Evolutionary conservation across 208 protist species (phyloP), one percentile per base, ranked within the genome.

Genomic region (Acanthamoeba lenticulata): DNA sequence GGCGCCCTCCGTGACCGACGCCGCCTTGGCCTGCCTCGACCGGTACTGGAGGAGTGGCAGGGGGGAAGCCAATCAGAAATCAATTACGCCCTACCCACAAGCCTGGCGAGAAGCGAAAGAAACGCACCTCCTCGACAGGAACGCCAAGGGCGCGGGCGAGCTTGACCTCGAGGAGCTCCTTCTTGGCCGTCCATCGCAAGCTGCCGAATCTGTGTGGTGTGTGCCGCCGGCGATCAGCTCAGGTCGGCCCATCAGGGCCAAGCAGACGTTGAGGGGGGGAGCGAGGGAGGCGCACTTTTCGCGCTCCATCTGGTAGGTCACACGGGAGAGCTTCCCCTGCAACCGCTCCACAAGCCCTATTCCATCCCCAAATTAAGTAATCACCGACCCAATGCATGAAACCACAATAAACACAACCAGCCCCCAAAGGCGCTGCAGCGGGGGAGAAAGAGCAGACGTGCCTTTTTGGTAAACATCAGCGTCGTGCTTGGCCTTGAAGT

Each of bases 401-500:
- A 9, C 29, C 6, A 5, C 60, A 69, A 15, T 15, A 5, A 52
- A 52, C 15, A 15, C 45, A 52, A 52, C 45, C 45, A 52, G 5
- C 45, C 45, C 5, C 45, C 45, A 52, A 5, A n/a, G n/a, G n/a
- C n/a, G 15, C 45, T 52, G 45, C 15, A 29, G 1, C 6, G 57
- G 57, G 65, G 2, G 65, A 19, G 6, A 9, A 27, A 24, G 7
- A 7, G 11, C 17, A 7, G 60, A 5, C 5, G 32, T 47, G 27
- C 69, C 69, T 44, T 79, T n/a, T 45, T 79, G 1, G 69, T 79
- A 79, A 21, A 45, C 24, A 0, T 3, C 69, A 17, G 0, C 34
- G 24, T 79, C 69, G 38, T 79, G 69, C 36, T 79, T 79, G 36
- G 32, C 36, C 69, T 79, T 79, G 69, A 27, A 79, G 69, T 79